Conservation (phyloP, 2,329 filamentous ascomycete genomes). For the Colletotrichum trifolii region DNA sequence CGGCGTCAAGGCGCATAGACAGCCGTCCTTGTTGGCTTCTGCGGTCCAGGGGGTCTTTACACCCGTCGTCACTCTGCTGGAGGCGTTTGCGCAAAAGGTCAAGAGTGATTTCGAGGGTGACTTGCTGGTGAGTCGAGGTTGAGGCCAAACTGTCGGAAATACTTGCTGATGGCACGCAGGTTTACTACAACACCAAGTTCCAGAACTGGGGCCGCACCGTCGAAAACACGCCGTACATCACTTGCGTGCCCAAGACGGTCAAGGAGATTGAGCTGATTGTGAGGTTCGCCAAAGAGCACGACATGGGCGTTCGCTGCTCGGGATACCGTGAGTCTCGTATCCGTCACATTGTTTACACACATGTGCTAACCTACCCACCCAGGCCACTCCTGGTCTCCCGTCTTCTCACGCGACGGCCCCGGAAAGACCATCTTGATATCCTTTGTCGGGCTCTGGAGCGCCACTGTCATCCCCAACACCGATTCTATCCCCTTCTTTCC, state of each 20-base stretch:
- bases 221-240: slow-evolving; percentile 51
- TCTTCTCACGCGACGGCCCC: slow-evolving; percentile 53
- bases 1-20: slow-evolving; percentile 2
- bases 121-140: neutral
- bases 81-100: slow-evolving; percentile 4
- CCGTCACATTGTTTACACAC: neutral
- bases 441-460: slow-evolving; percentile 51
- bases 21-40: slow-evolving; percentile 7
- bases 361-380: neutral
- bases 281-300: slow-evolving; percentile 47
- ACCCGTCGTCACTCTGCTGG: slow-evolving; percentile 18
- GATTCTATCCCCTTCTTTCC: slow-evolving; percentile 45
- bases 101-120: neutral
- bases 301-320: slow-evolving; percentile 51
- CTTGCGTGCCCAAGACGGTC: slow-evolving; percentile 54
- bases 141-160: too few relatives aligned
- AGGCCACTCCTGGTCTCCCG: slow-evolving; percentile 53
- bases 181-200: slow-evolving; percentile 47
- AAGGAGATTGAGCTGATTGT: slow-evolving; percentile 54
- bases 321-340: slow-evolving; percentile 48
- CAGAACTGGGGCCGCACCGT: slow-evolving; percentile 55
- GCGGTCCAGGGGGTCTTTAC: slow-evolving; percentile 3
- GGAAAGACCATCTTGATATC: slow-evolving; percentile 50
- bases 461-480: slow-evolving; percentile 51
- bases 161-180: slow-evolving; percentile 34